Percentiles rank a stretch among this genome's conserved stretches.
phyloP scores from a whole-genome alignment of 2,329 filamentous ascomycete species.

The Pseudodiploospora longispora region DNA sequence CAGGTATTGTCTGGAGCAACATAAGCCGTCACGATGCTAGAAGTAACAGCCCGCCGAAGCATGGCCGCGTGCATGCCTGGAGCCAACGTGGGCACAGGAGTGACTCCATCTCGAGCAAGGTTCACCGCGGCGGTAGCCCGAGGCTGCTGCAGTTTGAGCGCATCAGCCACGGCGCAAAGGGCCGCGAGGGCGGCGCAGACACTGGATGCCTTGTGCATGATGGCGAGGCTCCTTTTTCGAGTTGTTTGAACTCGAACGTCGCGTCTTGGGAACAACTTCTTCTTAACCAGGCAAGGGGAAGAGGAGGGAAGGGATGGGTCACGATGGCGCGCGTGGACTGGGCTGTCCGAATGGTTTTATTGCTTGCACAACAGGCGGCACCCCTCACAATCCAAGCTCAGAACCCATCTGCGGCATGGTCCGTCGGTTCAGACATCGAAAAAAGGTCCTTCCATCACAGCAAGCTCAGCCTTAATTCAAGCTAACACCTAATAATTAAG shows the following conservation, averaged over 20 bases:
- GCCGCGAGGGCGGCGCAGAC: slow-evolving; percentile 14
- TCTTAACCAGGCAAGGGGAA: not conserved
- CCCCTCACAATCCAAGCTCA: too few relatives aligned
- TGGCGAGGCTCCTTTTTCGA: slow-evolving; percentile 1
- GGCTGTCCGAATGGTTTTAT: slow-evolving; percentile 5
- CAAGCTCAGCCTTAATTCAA: too few relatives aligned
- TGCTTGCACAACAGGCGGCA: not conserved
- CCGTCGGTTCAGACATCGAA: too few relatives aligned
- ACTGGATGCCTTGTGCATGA: slow-evolving; percentile 14
- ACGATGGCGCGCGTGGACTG: not conserved
- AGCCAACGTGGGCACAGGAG: slow-evolving; percentile 33
- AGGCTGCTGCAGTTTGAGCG: slow-evolving; percentile 19
- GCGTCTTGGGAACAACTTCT: not conserved
- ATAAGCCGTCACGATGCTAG: slow-evolving; percentile 23
- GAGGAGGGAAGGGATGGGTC: too few relatives aligned
- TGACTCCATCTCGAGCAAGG: slow-evolving; percentile 26
- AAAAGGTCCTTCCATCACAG: too few relatives aligned
- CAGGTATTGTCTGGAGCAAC: slow-evolving; percentile 43
- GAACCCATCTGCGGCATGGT: too few relatives aligned
- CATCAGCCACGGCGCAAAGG: slow-evolving; percentile 26
- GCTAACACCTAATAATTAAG: too few relatives aligned
- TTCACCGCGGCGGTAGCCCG: slow-evolving; percentile 25
- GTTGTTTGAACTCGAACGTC: not conserved
- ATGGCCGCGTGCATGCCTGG: slow-evolving; percentile 25
- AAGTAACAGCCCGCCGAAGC: slow-evolving; percentile 13